Evolutionary conservation across 352 stramenopile species (phyloP), one percentile per base, ranked within the genome.

Genomic region (Phytophthora pluvialis): DNA sequence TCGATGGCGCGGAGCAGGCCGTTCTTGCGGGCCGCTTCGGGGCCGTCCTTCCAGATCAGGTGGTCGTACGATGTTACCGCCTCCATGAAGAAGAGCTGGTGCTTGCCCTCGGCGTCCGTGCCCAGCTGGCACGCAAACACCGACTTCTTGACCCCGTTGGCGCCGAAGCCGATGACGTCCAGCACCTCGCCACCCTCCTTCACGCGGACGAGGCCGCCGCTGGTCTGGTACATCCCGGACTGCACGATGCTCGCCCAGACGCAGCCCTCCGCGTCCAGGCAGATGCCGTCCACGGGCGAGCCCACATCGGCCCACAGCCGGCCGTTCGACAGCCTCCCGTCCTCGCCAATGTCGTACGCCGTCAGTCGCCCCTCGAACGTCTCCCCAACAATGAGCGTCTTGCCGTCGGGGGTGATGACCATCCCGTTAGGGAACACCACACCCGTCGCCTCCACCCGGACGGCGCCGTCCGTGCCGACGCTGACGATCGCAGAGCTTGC

Each of bases 351-450:
- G 40, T 90, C 82, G 42, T 83, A 92, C n/a, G 80, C 83, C 5
- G 78, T 90, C 16, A 92, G 62, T 5, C 67, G 18, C 0, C 66
- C 73, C 15, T 68, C 53, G 58, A 90, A 90, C 15, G 83, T 90
- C 67, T 92, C 83, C 25, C 72, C 81, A 5, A 83, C 67, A 64
- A 92, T 90, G 29, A 92, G 57, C 42, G 81, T 92, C 70, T 83
- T 90, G 33, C 80, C 81, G 43, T 92, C 83, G 0, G 83, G 80
- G 0, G 83, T 90, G 60, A 90, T 87, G 11, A 92, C 81, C 21
- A 67, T 67, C 10, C 83, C 83, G 49, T 92, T 92, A n/a, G 83
- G 83, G 42, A 90, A 92, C 49, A 92, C 70, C 48, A 92, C 63
- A 4, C 73, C 70, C 7, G 70, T 86, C 0, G 83, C 67, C 21